Evolutionary conservation across 345 rosid species (phyloP).

Genomic region (Eucalyptus lansdowneana): DNA sequence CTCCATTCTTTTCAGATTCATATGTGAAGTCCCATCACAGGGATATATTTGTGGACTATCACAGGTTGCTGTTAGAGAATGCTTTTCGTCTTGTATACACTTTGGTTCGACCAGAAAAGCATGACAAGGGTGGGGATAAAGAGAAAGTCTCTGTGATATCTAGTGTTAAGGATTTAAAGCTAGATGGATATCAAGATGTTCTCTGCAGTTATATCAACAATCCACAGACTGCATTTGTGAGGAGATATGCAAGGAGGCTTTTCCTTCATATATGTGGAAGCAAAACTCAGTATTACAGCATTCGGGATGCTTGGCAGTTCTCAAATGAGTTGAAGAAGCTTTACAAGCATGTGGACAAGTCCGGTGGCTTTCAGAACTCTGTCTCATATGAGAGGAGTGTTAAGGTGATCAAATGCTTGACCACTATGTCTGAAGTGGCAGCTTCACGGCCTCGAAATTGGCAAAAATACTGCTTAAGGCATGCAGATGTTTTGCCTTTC

Average conservation of each 20-base stretch:
- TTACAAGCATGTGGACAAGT: slow-evolving; percentile 79
- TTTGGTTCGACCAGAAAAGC: slow-evolving; percentile 96
- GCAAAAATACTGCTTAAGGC: slow-evolving; percentile 95
- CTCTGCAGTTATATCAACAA: slow-evolving; percentile 95
- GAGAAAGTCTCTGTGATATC: slow-evolving; percentile 57
- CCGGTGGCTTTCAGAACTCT: slow-evolving; percentile 80
- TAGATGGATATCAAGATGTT: slow-evolving; percentile 95
- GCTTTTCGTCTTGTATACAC: slow-evolving; percentile 83
- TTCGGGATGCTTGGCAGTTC: slow-evolving; percentile 95
- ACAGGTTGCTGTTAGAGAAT: slow-evolving; percentile 84
- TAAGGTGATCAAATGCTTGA: slow-evolving; percentile 83
- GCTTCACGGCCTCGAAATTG: slow-evolving; percentile 93
- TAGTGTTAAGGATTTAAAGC: slow-evolving; percentile 73
- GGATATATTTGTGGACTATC: slow-evolving; percentile 88
- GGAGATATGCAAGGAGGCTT: slow-evolving; percentile 97
- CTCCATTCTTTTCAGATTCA: slow-evolving; percentile 98
- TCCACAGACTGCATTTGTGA: slow-evolving; percentile 85
- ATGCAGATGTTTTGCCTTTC: slow-evolving; percentile 73
- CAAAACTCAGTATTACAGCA: slow-evolving; percentile 90
- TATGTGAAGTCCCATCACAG: slow-evolving; percentile 85
- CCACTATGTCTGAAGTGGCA: slow-evolving; percentile 91
- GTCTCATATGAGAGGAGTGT: slow-evolving; percentile 88
- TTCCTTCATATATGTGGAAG: slow-evolving; percentile 96
- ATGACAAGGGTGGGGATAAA: slow-evolving; percentile 85
- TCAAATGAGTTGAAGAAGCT: slow-evolving; percentile 78